A percentile compares a stretch with the other conserved stretches of the same genome.
These are phyloP conservation scores for Pinus taeda DNA, from an alignment of 75 land plant genomes.

Conservation along the genomic window DNA sequence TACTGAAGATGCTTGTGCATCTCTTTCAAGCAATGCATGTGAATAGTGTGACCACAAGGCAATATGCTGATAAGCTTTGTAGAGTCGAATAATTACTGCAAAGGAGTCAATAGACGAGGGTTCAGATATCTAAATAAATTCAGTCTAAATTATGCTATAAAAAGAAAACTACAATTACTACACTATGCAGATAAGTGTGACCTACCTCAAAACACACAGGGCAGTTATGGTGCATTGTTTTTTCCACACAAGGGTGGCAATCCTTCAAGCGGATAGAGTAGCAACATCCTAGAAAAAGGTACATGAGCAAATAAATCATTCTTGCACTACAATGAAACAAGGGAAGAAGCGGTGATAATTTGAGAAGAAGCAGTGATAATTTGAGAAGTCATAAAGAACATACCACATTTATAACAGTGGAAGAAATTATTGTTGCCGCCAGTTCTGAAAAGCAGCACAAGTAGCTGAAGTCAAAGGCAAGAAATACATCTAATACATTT, in stretches of 20 bases:
- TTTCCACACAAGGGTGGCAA: constrained; percentile 82
- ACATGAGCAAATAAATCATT: no score
- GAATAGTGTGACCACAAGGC: constrained; percentile 92
- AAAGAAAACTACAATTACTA: no score
- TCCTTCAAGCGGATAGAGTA: constrained; percentile 49
- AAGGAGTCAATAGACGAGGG: no score
- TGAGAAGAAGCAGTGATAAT: no score
- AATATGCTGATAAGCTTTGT: constrained; percentile 56
- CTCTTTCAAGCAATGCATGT: constrained; percentile 73
- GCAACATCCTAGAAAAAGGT: constrained; percentile 62
- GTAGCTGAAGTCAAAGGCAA: no score
- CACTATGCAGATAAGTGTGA: no score
- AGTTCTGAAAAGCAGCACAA: no score
- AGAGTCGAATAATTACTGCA: constrained; percentile 84
- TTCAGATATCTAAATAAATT: no score
- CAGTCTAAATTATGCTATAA: no score
- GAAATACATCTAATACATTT: not conserved
- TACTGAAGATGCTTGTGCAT: constrained; percentile 80
- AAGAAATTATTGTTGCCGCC: constrained; percentile 43
- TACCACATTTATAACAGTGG: constrained; percentile 81
- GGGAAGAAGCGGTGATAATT: no score
- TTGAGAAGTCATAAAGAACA: no score
- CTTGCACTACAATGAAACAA: no score
- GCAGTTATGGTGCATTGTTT: constrained; percentile 97
- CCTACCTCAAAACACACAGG: constrained; percentile 96